Evolutionary conservation across 345 rosid genomes (phyloP).

Genomic region (Syzygium oleosum): DNA sequence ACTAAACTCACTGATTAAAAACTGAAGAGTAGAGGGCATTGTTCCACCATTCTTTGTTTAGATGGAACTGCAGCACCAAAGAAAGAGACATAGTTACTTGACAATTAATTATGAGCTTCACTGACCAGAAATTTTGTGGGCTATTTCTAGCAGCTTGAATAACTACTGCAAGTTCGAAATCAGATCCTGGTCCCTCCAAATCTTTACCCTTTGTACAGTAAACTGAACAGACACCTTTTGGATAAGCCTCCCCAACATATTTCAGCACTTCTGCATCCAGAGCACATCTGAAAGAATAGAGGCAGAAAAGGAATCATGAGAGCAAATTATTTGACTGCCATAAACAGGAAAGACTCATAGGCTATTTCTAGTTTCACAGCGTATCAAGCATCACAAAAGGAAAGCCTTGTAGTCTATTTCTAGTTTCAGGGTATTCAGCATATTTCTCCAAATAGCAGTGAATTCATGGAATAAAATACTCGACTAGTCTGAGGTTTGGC

Average conservation of each 20-base stretch:
- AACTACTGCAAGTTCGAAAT: slow-evolving; percentile 84
- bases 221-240: slow-evolving; percentile 81
- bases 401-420: neutral
- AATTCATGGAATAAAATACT: neutral
- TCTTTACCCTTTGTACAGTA: slow-evolving; percentile 74
- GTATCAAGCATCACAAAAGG: neutral
- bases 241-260: slow-evolving; percentile 86
- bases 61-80: neutral
- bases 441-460: neutral
- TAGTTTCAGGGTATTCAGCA: neutral
- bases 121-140: slow-evolving; percentile 95
- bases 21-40: neutral
- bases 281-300: slow-evolving; percentile 49
- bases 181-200: slow-evolving; percentile 71
- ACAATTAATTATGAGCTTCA: slow-evolving; percentile 4
- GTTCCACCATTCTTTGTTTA: neutral
- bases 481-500: neutral
- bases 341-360: neutral
- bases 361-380: neutral
- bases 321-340: neutral
- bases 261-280: slow-evolving; percentile 76
- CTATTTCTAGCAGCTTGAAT: slow-evolving; percentile 78
- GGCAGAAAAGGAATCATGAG: neutral
- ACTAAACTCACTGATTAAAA: neutral
- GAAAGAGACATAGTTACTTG: neutral